Conservation (phyloP, 108 stramenopile species). For the Aureococcus anophagefferens region DNA sequence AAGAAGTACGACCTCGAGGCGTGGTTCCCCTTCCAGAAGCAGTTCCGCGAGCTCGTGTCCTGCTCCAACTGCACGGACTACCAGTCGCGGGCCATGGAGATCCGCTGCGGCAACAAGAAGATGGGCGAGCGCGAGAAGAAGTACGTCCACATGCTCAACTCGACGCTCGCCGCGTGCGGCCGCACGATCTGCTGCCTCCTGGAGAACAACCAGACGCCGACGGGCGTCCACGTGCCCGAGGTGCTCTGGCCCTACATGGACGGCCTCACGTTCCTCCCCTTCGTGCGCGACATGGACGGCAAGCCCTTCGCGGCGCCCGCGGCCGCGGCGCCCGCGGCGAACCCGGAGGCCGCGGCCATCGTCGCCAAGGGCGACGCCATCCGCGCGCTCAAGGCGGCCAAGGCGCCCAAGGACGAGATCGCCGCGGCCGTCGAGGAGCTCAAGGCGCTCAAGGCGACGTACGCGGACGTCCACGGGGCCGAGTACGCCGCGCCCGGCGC, state of each 20-base stretch:
- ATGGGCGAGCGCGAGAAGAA: slow-evolving; percentile 54
- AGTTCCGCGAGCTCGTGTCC: slow-evolving; percentile 92
- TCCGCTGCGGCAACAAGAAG: slow-evolving; percentile 81
- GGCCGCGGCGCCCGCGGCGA: neutral
- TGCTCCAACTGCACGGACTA: slow-evolving; percentile 99
- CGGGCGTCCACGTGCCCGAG: slow-evolving; percentile 86
- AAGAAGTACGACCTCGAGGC: slow-evolving; percentile 99
- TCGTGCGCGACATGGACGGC: slow-evolving; percentile 40
- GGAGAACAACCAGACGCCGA: slow-evolving; percentile 90
- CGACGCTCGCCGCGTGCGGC: slow-evolving; percentile 93
- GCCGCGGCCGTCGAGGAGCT: slow-evolving; percentile 20
- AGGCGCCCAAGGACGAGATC: slow-evolving; percentile 24
- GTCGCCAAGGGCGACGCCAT: slow-evolving; percentile 16
- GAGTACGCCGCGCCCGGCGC: slow-evolving; percentile 21
- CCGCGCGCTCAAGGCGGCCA: slow-evolving; percentile 26
- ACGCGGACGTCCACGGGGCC: slow-evolving; percentile 18
- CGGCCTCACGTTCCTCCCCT: slow-evolving; percentile 94
- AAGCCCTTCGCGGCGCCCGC: slow-evolving; percentile 4
- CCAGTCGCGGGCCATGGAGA: slow-evolving; percentile 89
- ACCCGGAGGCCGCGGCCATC: neutral
- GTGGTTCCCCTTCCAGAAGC: slow-evolving; percentile 96
- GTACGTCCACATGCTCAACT: slow-evolving; percentile 95
- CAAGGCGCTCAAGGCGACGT: slow-evolving; percentile 24
- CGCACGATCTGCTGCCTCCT: slow-evolving; percentile 94
- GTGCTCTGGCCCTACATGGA: slow-evolving; percentile 95